Evolutionary conservation across 345 rosid genomes (phyloP), one percentile per base, ranked within the genome.

Genomic region (Pseudoturritis turrita): DNA sequence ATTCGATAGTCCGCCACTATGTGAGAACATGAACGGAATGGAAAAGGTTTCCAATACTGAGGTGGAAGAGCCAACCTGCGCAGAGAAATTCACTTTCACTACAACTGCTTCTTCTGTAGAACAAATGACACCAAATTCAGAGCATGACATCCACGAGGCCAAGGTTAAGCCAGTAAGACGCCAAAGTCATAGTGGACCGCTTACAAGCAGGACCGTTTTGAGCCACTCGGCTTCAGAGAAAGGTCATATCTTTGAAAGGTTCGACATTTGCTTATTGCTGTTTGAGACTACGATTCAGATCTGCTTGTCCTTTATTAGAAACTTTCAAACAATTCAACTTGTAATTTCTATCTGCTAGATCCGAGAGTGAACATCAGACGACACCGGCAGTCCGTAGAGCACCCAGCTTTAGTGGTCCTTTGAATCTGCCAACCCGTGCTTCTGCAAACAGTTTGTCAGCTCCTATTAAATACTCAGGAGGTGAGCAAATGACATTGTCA

Each of bases 381-480:
- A 26, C 80, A 18, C 17, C 68, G 2, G 7, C 76, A 72, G 78
- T 77, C 64, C 88, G 89, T 51, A 88, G 81, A 81, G 87, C 81
- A 58, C 97, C 98, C 22, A 92, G 96, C 81, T 87, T 96, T 77
- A 96, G 99, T 68, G 99, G 99, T 76, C 99, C 98, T 36, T 76
- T 92, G 75, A 87, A 79, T 88, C 99, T 96, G 79, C 83, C 99
- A 57, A 96, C 80, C 62, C 86, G 97, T 70, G 99, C 99, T 75
- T 96, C 99, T 26, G 90, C 99, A 47, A 96, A 96, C 81, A 96
- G 99, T 62, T 81, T 92, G 72, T 96, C 99, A 62, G 99, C 98
- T 83, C 99, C 99, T 19, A 89, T 85, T 43, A 96, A 92, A 75
- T 87, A 92, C 70, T 89, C 99, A 26, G 92, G 86, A 88, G 99